A percentile compares a stretch with the other conserved stretches of the same genome.
Evolutionary conservation across 345 rosid genomes (phyloP).

Genomic region (Trapa incisa): DNA sequence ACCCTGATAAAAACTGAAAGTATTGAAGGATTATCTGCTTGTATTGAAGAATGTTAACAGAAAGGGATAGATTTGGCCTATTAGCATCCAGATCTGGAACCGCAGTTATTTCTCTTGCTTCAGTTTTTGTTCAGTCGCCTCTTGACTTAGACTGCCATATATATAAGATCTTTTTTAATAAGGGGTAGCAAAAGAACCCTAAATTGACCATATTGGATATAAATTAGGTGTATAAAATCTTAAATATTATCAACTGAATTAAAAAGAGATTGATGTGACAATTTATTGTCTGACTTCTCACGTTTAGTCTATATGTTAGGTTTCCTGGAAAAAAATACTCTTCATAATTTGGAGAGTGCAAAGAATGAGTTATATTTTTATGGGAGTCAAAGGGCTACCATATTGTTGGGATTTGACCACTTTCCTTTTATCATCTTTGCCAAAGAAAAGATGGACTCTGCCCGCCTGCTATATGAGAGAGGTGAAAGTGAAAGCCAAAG

Average conservation of each 20-base stretch:
- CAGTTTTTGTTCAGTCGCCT: background rate
- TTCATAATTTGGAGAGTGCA: background rate
- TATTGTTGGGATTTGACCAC: constrained; percentile 3
- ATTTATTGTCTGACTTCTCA: no score
- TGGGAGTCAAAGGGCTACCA: constrained; percentile 5
- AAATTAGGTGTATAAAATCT: background rate
- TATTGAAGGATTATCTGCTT: background rate
- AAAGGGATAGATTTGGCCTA: background rate
- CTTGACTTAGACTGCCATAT: background rate
- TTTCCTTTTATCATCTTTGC: background rate
- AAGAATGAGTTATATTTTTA: background rate
- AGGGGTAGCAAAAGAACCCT: background rate
- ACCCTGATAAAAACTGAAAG: background rate
- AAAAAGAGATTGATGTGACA: no score
- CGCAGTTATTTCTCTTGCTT: background rate
- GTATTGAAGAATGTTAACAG: background rate
- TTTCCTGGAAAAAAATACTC: no score
- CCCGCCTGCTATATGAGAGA: background rate
- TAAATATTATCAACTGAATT: no score
- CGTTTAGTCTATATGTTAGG: no score
- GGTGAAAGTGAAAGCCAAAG: constrained; percentile 6
- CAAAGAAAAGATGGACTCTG: background rate
- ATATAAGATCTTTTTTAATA: no score
- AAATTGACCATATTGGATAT: background rate
- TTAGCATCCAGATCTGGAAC: background rate